Evolutionary conservation across 2,329 filamentous ascomycete genomes (phyloP).

Genomic region (Beauveria australis): DNA sequence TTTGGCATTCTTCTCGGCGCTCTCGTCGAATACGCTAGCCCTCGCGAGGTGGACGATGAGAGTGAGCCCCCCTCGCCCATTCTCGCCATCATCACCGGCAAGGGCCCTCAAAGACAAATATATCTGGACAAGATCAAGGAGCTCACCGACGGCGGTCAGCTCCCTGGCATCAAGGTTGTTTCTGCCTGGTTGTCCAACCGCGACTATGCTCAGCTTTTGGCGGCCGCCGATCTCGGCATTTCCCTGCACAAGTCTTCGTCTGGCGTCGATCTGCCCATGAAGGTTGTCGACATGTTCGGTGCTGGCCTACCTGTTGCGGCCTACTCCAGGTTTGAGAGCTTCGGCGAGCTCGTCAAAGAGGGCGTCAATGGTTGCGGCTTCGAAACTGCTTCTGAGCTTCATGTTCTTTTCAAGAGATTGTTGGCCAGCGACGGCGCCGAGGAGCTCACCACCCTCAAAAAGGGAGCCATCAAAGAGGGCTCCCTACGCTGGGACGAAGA

Average conservation of each 20-base stretch:
- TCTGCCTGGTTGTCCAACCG: slow-evolving; percentile 79
- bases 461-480: slow-evolving; percentile 68
- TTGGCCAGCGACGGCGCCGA: slow-evolving; percentile 43
- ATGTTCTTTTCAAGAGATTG: slow-evolving; percentile 53
- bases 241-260: slow-evolving; percentile 90
- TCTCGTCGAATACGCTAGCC: slow-evolving; percentile 62
- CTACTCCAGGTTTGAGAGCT: slow-evolving; percentile 79
- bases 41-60: slow-evolving; percentile 30
- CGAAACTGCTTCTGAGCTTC: slow-evolving; percentile 58
- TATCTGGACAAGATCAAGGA: slow-evolving; percentile 61
- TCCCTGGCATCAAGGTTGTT: slow-evolving; percentile 62
- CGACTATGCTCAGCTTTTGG: slow-evolving; percentile 79
- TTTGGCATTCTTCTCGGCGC: slow-evolving; percentile 82
- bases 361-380: slow-evolving; percentile 83
- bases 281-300: slow-evolving; percentile 98
- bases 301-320: slow-evolving; percentile 84
- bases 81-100: slow-evolving; percentile 89
- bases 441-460: slow-evolving; percentile 53
- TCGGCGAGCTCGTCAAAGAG: slow-evolving; percentile 83
- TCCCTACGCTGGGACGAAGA: slow-evolving; percentile 80
- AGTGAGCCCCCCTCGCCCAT: slow-evolving; percentile 48
- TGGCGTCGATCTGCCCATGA: slow-evolving; percentile 96
- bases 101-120: slow-evolving; percentile 72
- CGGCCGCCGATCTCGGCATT: slow-evolving; percentile 79
- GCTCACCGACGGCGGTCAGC: slow-evolving; percentile 52